Evolutionary conservation across 208 protist species (phyloP), one percentile per base, ranked within the genome.

Genomic region (Trypanosoma rangeli): DNA sequence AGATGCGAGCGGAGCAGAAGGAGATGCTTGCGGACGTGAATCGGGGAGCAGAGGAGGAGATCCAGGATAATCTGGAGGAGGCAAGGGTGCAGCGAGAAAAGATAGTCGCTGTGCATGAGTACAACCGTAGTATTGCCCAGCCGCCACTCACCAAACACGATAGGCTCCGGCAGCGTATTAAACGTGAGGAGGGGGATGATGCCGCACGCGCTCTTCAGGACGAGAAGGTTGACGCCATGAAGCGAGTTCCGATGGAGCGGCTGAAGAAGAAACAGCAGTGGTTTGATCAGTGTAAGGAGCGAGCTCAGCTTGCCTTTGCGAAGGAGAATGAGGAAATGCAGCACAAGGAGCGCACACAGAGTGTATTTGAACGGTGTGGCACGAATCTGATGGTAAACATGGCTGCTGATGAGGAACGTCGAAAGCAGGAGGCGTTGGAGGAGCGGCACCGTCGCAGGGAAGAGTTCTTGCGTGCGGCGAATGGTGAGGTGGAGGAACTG

Each of bases 291-390:
- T 73, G 81, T 22, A 89, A 90, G 76, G 39, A 72, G 60, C 67
- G 55, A 3, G 75, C 76, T 7, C 15, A 83, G 18, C 58, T 69
- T n/a, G 57, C 49, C 24, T 89, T 85, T 69, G 70, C 74, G n/a
- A 49, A 63, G 58, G 68, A 70, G 0, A 52, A 58, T 12, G 65
- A 56, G 0, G 37, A 71, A 31, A 68, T 69, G 16, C 64, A 53
- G 9, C 80, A 85, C 16, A 90, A 64, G 46, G 69, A 80, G 57
- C 85, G 86, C 49, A 94, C 89, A 0, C 89, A 94, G 68, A 79
- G 90, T 49, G 64, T 77, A n/a, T 92, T 94, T 60, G 86, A 80
- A 66, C 26, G 62, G 29, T 83, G 84, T n/a, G 79, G 79, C 48
- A 42, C 60, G 22, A 90, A 80, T 70, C 84, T 94, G 52, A 64